Evolutionary conservation across 805 yeast genomes (phyloP).

Genomic region (Saccharomycopsis fermentans): DNA sequence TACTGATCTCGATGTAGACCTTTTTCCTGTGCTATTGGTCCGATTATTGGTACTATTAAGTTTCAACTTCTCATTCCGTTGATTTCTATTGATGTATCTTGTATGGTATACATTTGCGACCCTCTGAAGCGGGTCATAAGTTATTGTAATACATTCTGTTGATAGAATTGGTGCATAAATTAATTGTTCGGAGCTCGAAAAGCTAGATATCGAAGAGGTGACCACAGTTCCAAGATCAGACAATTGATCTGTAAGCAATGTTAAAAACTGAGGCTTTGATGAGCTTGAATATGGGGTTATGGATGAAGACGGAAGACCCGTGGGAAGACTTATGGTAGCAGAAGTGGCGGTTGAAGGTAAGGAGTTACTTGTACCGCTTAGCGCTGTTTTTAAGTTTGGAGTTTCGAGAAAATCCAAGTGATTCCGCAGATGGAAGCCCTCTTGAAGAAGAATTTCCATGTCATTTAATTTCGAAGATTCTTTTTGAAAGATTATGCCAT

Average conservation of each 20-base stretch:
- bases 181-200: constrained; percentile 48
- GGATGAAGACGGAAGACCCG: background rate
- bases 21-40: constrained; percentile 18
- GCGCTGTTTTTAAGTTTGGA: background rate
- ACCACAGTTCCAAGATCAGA: constrained; percentile 63
- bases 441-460: background rate
- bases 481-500: constrained; percentile 59
- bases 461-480: background rate
- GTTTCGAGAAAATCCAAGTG: background rate
- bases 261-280: constrained; percentile 34
- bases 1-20: constrained; percentile 19
- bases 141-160: constrained; percentile 40
- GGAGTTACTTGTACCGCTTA: background rate
- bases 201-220: constrained; percentile 58
- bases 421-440: background rate
- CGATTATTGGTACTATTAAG: background rate
- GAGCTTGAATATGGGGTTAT: background rate
- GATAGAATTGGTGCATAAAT: constrained; percentile 41
- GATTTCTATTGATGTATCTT: constrained; percentile 27
- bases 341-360: background rate
- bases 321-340: background rate
- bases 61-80: background rate
- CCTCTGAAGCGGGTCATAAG: constrained; percentile 39
- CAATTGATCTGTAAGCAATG: constrained; percentile 58
- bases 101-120: constrained; percentile 46